Conservation (phyloP, 2,329 filamentous ascomycete species). For the Calonectria montana region DNA sequence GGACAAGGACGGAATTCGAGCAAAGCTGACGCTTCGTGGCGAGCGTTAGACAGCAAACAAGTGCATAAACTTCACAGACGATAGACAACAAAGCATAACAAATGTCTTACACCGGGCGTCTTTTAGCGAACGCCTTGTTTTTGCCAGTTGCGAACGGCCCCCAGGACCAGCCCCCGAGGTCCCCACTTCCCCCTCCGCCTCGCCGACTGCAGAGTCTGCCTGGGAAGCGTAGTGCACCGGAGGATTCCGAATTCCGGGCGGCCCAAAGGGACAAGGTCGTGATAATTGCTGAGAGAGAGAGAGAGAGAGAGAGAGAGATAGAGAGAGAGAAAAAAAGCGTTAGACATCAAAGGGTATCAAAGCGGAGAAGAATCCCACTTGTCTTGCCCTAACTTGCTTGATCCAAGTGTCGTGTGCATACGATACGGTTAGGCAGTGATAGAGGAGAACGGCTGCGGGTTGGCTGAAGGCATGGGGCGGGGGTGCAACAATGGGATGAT, state of each 20-base stretch:
- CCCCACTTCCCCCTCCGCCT: not conserved
- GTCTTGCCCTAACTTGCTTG: constrained; percentile 35
- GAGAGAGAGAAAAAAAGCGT: not conserved
- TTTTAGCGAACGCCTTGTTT: constrained; percentile 1
- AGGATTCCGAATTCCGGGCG: constrained; percentile 9
- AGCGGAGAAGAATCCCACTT: constrained; percentile 38
- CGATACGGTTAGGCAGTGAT: constrained; percentile 23
- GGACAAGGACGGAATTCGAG: not conserved
- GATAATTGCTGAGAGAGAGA: not conserved
- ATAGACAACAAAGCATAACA: constrained; percentile 5
- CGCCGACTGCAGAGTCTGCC: not conserved
- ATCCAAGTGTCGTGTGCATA: constrained; percentile 43
- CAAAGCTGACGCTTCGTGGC: not conserved
- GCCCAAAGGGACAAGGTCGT: constrained; percentile 4
- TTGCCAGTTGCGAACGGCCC: not conserved
- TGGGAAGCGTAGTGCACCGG: not conserved
- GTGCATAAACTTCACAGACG: not conserved
- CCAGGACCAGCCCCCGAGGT: not conserved
- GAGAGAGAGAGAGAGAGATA: not conserved
- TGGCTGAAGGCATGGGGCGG: constrained; percentile 8
- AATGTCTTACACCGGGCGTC: not conserved
- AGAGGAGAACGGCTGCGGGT: not conserved
- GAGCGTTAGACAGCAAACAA: not conserved
- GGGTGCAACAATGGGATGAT: constrained; percentile 7
- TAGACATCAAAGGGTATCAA: not conserved